These are phyloP conservation scores for Sarocladiaceae sp. DNA, from an alignment of 2,329 filamentous ascomycete genomes.

Conservation along the genomic window DNA sequence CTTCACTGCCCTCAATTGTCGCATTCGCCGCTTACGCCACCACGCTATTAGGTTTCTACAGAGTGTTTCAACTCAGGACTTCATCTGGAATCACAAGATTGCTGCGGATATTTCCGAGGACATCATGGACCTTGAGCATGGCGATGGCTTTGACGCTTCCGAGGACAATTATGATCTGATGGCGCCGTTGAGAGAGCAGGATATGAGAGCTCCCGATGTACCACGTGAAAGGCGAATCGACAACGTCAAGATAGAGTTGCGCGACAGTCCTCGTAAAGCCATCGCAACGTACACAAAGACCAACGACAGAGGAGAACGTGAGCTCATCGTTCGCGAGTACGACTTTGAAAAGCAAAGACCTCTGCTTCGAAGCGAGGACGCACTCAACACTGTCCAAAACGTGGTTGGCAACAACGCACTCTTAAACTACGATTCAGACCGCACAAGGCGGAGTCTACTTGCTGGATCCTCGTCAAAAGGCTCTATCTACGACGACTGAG, in stretches of 20 bases:
- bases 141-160: not conserved
- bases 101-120: not conserved
- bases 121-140: not conserved
- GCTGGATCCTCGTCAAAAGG: no score
- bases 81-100: slow-evolving; percentile 3
- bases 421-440: no score
- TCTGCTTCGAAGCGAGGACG: no score
- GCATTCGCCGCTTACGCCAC: not conserved
- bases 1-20: not conserved
- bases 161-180: not conserved
- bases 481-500: no score
- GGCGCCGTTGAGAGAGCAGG: not conserved
- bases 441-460: no score
- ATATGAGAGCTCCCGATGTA: not conserved
- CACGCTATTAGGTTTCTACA: not conserved
- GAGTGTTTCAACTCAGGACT: not conserved
- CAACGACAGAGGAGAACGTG: not conserved
- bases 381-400: not conserved
- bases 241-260: not conserved
- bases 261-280: not conserved
- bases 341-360: not conserved
- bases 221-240: not conserved
- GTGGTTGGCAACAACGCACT: no score
- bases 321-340: not conserved
- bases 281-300: not conserved